phyloP scores from a whole-genome alignment of 768 basidiomycete species.

The Sarcomyxa edulis region DNA sequence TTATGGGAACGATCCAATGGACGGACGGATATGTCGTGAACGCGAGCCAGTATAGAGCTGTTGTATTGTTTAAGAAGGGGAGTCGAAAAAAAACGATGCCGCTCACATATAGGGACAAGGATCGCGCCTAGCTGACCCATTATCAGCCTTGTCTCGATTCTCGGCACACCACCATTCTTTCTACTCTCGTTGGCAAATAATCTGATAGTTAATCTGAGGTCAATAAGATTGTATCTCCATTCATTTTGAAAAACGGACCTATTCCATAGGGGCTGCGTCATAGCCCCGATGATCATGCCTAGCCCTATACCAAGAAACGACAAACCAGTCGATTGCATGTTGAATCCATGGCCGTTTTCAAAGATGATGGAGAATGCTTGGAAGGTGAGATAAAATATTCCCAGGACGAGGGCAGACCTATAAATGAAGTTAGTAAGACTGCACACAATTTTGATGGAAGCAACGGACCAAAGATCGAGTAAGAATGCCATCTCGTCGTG shows the following conservation, averaged over 20 bases:
- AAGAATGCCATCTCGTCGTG: constrained; percentile 74
- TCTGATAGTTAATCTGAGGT: too few species aligned
- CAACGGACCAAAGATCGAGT: constrained; percentile 59
- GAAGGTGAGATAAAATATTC: constrained; percentile 61
- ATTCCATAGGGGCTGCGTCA: constrained; percentile 49
- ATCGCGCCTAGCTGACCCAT: constrained; percentile 67
- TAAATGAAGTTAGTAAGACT: too few species aligned
- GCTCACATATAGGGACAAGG: constrained; percentile 51
- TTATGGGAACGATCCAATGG: constrained; percentile 62
- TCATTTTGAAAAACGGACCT: constrained; percentile 45
- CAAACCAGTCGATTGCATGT: constrained; percentile 44
- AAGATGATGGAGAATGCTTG: constrained; percentile 56
- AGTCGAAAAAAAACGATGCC: constrained; percentile 47
- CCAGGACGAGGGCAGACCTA: constrained; percentile 56
- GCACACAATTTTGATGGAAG: constrained; percentile 34
- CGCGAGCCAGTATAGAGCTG: constrained; percentile 58
- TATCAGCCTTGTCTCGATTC: constrained; percentile 59
- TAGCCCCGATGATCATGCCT: constrained; percentile 45
- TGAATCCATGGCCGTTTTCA: constrained; percentile 38
- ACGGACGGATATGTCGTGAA: constrained; percentile 42
- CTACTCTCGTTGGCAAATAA: constrained; percentile 28
- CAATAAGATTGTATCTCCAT: too few species aligned
- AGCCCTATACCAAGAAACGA: constrained; percentile 58
- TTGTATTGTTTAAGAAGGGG: constrained; percentile 28
- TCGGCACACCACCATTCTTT: constrained; percentile 40